These are phyloP conservation scores for Periconia sp. DNA, from an alignment of 2,329 filamentous ascomycete species.

Conservation along the genomic window DNA sequence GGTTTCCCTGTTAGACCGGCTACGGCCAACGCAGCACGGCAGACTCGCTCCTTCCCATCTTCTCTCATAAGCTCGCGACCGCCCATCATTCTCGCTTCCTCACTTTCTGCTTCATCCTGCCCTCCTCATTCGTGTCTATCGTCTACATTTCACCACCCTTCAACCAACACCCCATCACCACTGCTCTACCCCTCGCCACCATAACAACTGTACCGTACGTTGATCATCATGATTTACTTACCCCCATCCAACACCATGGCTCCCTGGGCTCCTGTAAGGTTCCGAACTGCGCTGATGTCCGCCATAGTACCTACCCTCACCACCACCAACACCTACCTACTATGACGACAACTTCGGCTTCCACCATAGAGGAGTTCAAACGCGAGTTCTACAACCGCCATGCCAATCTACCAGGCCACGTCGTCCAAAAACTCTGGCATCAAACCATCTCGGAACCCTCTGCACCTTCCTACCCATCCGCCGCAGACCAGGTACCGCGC, in stretches of 20 bases:
- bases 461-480: constrained; percentile 15
- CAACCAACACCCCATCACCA: constrained; percentile 10
- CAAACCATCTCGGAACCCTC: constrained; percentile 23
- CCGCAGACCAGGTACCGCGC: constrained; percentile 35
- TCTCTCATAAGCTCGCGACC: constrained; percentile 29
- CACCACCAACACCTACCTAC: constrained; percentile 3
- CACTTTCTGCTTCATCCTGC: constrained; percentile 26
- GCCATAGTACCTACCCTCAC: not conserved
- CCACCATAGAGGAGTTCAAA: constrained; percentile 38
- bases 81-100: constrained; percentile 24
- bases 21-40: constrained; percentile 37
- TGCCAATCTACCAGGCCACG: constrained; percentile 34
- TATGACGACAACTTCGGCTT: constrained; percentile 31
- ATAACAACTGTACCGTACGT: no score
- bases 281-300: constrained; percentile 1
- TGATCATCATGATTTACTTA: no score
- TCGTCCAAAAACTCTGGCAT: constrained; percentile 40
- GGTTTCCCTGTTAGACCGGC: constrained; percentile 31
- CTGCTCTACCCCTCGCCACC: not conserved
- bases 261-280: no score
- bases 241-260: no score
- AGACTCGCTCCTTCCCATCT: constrained; percentile 3
- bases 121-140: constrained; percentile 2
- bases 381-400: constrained; percentile 39
- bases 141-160: constrained; percentile 17